phyloP scores from a whole-genome alignment of 345 rosid species.

The Clausena lansium region DNA sequence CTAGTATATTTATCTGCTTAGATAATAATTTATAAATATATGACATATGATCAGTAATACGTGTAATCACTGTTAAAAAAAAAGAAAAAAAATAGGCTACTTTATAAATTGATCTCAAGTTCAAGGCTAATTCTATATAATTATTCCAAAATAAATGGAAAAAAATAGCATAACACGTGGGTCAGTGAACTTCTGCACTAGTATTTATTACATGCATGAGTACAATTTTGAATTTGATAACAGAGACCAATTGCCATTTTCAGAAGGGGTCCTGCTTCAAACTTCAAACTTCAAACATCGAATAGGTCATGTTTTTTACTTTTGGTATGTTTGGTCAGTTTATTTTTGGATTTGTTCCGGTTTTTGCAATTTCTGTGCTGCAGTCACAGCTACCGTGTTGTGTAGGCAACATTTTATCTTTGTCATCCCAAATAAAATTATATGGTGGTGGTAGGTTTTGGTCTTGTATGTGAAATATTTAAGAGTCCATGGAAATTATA shows the following conservation, averaged over 20 bases:
- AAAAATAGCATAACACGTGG: not conserved
- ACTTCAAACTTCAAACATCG: not conserved
- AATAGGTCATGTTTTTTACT: too few species aligned
- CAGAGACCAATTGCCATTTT: not conserved
- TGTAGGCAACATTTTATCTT: not conserved
- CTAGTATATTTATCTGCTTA: too few species aligned
- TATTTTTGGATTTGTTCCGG: not conserved
- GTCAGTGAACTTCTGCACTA: not conserved
- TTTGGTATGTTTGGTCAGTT: not conserved
- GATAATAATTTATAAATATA: too few species aligned
- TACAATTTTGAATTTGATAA: not conserved
- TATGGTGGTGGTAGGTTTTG: not conserved
- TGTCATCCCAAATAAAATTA: conserved; percentile 1
- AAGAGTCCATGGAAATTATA: too few species aligned
- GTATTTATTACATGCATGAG: not conserved
- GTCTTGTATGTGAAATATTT: not conserved
- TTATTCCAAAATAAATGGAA: not conserved
- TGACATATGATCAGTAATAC: too few species aligned
- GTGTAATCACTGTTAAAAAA: too few species aligned
- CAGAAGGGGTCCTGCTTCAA: not conserved
- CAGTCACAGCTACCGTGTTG: not conserved
- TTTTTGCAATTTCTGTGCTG: not conserved
- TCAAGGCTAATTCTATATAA: not conserved
- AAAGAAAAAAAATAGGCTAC: too few species aligned
- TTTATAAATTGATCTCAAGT: too few species aligned